phyloP scores from a whole-genome alignment of 2,329 filamentous ascomycete species.

The Nothopassalora personata region DNA sequence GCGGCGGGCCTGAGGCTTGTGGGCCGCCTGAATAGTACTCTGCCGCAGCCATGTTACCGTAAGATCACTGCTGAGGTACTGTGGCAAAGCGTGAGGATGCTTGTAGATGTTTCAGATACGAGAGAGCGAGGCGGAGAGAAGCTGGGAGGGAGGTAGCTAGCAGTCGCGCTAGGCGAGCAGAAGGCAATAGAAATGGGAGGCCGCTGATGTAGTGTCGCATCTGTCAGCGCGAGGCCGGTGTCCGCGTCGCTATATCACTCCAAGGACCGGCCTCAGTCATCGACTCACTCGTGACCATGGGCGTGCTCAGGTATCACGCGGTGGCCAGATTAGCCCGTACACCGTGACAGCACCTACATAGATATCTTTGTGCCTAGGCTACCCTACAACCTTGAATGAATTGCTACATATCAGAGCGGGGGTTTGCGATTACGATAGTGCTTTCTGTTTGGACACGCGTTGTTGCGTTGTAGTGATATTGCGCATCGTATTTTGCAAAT shows the following conservation, averaged over 20 bases:
- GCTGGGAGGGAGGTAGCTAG: neutral
- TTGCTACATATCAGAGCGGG: too few species aligned
- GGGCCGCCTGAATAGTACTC: constrained; percentile 23
- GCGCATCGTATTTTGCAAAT: too few species aligned
- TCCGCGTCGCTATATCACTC: neutral
- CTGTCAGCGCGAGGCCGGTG: neutral
- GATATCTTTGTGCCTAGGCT: too few species aligned
- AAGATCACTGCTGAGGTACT: neutral
- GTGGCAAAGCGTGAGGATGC: neutral
- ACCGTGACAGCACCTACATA: too few species aligned
- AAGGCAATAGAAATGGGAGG: neutral
- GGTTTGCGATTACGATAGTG: too few species aligned
- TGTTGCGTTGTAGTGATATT: too few species aligned
- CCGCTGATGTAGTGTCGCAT: neutral
- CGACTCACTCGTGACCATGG: neutral
- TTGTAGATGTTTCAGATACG: neutral
- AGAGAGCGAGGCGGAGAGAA: neutral
- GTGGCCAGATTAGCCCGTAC: too few species aligned
- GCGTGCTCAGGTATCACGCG: neutral
- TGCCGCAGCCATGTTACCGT: constrained; percentile 27
- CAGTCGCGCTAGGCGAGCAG: neutral
- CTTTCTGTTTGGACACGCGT: too few species aligned
- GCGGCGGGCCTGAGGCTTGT: constrained; percentile 9
- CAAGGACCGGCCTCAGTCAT: neutral
- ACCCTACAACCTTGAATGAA: too few species aligned